phyloP scores from a whole-genome alignment of 2,329 filamentous ascomycete genomes.

The Monilinia polystroma region DNA sequence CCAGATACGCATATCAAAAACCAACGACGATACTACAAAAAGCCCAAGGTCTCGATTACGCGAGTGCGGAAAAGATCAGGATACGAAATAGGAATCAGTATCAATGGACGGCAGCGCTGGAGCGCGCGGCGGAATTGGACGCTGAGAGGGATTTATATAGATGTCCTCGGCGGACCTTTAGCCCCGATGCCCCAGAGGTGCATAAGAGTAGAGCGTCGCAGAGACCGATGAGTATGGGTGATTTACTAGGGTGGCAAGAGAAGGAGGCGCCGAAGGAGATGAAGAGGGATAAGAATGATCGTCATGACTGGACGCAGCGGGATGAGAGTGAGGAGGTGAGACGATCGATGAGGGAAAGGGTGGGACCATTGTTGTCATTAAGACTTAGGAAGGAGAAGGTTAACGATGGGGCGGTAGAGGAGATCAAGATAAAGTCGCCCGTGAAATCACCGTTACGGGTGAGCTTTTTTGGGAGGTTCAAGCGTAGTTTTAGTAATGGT shows the following conservation, averaged over 20 bases:
- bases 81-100: conserved; percentile 47
- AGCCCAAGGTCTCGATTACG: conserved; percentile 33
- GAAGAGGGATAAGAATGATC: conserved; percentile 27
- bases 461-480: conserved; percentile 37
- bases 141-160: conserved; percentile 36
- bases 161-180: conserved; percentile 41
- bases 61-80: conserved; percentile 42
- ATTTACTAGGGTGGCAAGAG: conserved; percentile 31
- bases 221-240: conserved; percentile 33
- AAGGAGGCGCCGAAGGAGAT: conserved; percentile 21
- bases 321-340: conserved; percentile 45
- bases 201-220: conserved; percentile 6
- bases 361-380: conserved; percentile 45
- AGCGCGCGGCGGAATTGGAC: conserved; percentile 42
- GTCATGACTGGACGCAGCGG: conserved; percentile 57
- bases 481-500: conserved; percentile 33
- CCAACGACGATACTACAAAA: conserved; percentile 28
- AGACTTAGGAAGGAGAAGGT: conserved; percentile 43
- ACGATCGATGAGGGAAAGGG: conserved; percentile 31
- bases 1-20: conserved; percentile 4
- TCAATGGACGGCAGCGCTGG: conserved; percentile 44
- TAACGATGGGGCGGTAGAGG: conserved; percentile 19
- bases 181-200: conserved; percentile 15
- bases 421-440: not conserved
- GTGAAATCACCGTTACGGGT: conserved; percentile 20